Percentiles rank a stretch among this genome's conserved stretches.
Evolutionary conservation across 306 rosid species (phyloP).

Genomic region (Phaseolus lunatus): DNA sequence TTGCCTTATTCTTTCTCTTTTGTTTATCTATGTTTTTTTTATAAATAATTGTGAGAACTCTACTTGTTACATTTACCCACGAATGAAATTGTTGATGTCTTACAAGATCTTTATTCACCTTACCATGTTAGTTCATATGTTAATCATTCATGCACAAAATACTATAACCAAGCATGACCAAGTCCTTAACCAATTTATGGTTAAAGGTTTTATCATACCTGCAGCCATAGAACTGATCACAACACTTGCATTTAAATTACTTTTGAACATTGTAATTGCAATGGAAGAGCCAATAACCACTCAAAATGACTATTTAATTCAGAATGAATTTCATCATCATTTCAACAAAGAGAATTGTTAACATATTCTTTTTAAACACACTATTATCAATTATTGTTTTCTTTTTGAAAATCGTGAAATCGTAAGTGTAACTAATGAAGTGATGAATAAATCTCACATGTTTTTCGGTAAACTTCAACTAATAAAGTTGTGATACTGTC

Average conservation of each 20-base stretch:
- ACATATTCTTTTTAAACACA: neutral
- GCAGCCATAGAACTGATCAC: neutral
- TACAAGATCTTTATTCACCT: too few relatives aligned
- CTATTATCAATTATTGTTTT: neutral
- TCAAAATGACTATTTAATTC: constrained; percentile 7
- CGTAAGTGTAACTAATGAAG: neutral
- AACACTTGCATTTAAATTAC: neutral
- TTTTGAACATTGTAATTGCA: neutral
- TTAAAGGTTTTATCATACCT: neutral
- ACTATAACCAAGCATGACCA: neutral
- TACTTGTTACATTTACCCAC: too few relatives aligned
- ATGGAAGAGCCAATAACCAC: neutral
- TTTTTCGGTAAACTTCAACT: neutral
- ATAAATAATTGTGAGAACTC: too few relatives aligned
- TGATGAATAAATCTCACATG: neutral
- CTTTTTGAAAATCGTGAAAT: neutral
- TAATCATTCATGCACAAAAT: neutral
- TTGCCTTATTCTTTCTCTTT: too few relatives aligned
- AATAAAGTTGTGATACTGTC: neutral
- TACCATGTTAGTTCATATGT: too few relatives aligned
- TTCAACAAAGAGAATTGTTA: neutral
- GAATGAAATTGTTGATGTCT: too few relatives aligned
- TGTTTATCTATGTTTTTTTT: too few relatives aligned
- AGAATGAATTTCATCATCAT: constrained; percentile 2
- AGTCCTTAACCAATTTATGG: neutral